Evolutionary conservation across 2,329 filamentous ascomycete genomes (phyloP).

Genomic region (Trichophyton rubrum): DNA sequence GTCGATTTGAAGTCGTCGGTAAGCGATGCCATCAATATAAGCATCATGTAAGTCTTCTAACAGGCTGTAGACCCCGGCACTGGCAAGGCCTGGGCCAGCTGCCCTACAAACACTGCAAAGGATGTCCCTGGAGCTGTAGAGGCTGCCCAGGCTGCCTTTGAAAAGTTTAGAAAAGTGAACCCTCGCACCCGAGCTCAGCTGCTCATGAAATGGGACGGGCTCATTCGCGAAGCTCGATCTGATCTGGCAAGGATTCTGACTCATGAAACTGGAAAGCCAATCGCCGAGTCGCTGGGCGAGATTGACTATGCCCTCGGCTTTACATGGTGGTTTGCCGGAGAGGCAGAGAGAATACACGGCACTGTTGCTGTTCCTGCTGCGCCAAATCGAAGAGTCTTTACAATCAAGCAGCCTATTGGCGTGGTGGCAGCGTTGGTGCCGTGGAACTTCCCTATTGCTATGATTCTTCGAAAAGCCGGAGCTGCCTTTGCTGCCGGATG

Average conservation of each 20-base stretch:
- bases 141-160: slow-evolving; percentile 48
- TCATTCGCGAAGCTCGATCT: slow-evolving; percentile 50
- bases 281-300: slow-evolving; percentile 62
- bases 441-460: slow-evolving; percentile 77
- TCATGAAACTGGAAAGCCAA: slow-evolving; percentile 80
- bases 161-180: slow-evolving; percentile 46
- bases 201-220: slow-evolving; percentile 51
- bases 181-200: slow-evolving; percentile 50
- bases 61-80: slow-evolving; percentile 38
- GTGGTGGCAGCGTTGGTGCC: slow-evolving; percentile 75
- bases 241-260: slow-evolving; percentile 75
- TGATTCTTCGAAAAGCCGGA: slow-evolving; percentile 41
- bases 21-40: neutral
- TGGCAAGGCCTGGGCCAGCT: slow-evolving; percentile 39
- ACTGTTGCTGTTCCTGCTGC: slow-evolving; percentile 60
- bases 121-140: slow-evolving; percentile 52
- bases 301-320: slow-evolving; percentile 61
- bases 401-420: slow-evolving; percentile 70
- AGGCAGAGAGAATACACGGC: slow-evolving; percentile 61
- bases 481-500: slow-evolving; percentile 30
- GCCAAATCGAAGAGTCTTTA: slow-evolving; percentile 61
- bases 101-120: slow-evolving; percentile 39
- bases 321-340: slow-evolving; percentile 71
- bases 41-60: neutral
- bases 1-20: slow-evolving; percentile 41